Conservation (phyloP, 805 yeast species). For the Zygotorulaspora danielsina region DNA sequence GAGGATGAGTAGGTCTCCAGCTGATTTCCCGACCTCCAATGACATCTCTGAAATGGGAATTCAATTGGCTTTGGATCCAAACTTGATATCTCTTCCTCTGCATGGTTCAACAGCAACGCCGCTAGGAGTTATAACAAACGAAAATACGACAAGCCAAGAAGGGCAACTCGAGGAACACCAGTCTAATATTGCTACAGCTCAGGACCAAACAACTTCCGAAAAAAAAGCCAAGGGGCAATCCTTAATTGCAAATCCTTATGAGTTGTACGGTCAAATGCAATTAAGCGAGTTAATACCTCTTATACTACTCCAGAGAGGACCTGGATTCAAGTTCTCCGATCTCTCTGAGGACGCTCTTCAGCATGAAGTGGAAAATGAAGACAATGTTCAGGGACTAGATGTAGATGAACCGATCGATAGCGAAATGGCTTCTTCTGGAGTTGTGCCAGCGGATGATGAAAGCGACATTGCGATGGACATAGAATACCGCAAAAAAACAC, state of each 20-base stretch:
- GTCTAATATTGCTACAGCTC: background rate
- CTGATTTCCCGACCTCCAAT: background rate
- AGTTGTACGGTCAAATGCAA: slow-evolving; percentile 37
- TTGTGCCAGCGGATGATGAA: slow-evolving; percentile 4
- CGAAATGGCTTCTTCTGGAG: background rate
- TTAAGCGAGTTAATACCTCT: slow-evolving; percentile 55
- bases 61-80: slow-evolving; percentile 35
- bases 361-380: slow-evolving; percentile 39
- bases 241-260: slow-evolving; percentile 32
- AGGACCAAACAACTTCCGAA: slow-evolving; percentile 6
- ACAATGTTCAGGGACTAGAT: background rate
- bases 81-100: slow-evolving; percentile 26
- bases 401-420: slow-evolving; percentile 4
- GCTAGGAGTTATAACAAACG: slow-evolving; percentile 4
- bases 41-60: slow-evolving; percentile 18
- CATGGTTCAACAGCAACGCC: slow-evolving; percentile 12
- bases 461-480: slow-evolving; percentile 15
- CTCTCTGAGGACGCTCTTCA: slow-evolving; percentile 50
- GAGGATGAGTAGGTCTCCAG: too few species aligned
- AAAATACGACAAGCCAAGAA: slow-evolving; percentile 3
- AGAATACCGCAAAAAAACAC: slow-evolving; percentile 9
- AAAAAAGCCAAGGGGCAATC: slow-evolving; percentile 7
- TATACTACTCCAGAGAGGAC: slow-evolving; percentile 53
- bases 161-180: slow-evolving; percentile 2
- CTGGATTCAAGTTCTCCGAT: slow-evolving; percentile 43